Conservation (phyloP, 495 filamentous ascomycete species). For the Hypoxylon trugodes region DNA sequence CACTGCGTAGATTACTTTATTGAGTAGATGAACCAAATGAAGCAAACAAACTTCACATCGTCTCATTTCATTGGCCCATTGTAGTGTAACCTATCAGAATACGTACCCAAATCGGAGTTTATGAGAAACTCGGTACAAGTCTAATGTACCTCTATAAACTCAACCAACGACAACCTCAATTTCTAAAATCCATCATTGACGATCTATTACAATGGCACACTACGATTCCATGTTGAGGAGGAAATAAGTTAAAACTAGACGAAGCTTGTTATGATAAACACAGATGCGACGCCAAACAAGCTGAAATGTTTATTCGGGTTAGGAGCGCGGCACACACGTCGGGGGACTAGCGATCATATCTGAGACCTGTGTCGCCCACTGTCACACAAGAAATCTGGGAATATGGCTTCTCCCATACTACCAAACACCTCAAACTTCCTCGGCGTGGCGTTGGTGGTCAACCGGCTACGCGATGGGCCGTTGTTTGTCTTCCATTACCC, state of each 20-base stretch:
- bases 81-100: too few species aligned
- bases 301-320: slow-evolving; percentile 18
- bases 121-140: too few species aligned
- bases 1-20: too few species aligned
- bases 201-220: neutral
- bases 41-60: too few species aligned
- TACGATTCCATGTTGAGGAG: neutral
- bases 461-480: slow-evolving; percentile 81
- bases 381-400: slow-evolving; percentile 17
- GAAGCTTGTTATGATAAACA: too few species aligned
- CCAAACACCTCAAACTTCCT: slow-evolving; percentile 64
- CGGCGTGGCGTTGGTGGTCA: slow-evolving; percentile 83
- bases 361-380: slow-evolving; percentile 35
- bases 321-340: slow-evolving; percentile 10
- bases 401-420: slow-evolving; percentile 54
- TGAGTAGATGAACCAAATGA: too few species aligned
- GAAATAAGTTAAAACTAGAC: slow-evolving; percentile 1
- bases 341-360: slow-evolving; percentile 27
- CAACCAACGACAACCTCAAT: too few species aligned
- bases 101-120: too few species aligned
- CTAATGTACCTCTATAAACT: too few species aligned
- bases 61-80: too few species aligned
- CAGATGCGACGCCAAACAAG: neutral
- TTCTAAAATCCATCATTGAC: too few species aligned
- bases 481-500: slow-evolving; percentile 94